phyloP scores from a whole-genome alignment of 306 rosid genomes.

The Quercus dentata region DNA sequence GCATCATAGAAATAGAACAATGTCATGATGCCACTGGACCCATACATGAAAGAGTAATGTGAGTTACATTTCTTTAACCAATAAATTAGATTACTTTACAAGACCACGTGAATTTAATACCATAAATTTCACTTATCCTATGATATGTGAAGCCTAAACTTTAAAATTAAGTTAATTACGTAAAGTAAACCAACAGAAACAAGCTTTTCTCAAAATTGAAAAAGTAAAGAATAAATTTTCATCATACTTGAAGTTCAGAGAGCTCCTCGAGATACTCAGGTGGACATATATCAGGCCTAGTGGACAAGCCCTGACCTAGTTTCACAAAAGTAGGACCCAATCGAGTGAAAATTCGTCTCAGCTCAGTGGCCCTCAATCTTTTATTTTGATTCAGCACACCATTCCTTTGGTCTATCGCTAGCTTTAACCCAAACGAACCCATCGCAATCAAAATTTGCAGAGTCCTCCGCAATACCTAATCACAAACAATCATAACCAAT shows the following conservation, averaged over 20 bases:
- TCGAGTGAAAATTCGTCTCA: conserved; percentile 57
- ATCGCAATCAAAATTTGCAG: conserved; percentile 53
- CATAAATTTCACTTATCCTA: no score
- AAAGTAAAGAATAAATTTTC: background rate
- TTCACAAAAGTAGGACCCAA: conserved; percentile 98
- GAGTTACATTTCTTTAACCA: no score
- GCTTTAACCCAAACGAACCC: conserved; percentile 56
- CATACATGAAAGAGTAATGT: no score
- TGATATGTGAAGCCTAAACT: no score
- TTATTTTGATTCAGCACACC: conserved; percentile 58
- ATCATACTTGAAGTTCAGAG: conserved; percentile 72
- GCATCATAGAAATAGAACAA: no score
- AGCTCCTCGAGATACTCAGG: conserved; percentile 87
- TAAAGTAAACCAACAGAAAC: no score
- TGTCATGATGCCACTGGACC: no score
- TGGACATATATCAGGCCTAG: conserved; percentile 92
- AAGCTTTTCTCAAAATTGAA: background rate
- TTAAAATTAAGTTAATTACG: no score
- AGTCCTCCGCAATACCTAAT: conserved; percentile 68
- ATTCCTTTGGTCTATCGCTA: conserved; percentile 58
- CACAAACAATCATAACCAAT: background rate
- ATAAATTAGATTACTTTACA: no score
- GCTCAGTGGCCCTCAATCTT: conserved; percentile 66
- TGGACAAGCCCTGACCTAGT: conserved; percentile 92
- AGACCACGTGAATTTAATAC: no score